These are phyloP conservation scores for Arxiozyma heterogenica DNA, from an alignment of 1,139 yeast species.

Conservation along the genomic window DNA sequence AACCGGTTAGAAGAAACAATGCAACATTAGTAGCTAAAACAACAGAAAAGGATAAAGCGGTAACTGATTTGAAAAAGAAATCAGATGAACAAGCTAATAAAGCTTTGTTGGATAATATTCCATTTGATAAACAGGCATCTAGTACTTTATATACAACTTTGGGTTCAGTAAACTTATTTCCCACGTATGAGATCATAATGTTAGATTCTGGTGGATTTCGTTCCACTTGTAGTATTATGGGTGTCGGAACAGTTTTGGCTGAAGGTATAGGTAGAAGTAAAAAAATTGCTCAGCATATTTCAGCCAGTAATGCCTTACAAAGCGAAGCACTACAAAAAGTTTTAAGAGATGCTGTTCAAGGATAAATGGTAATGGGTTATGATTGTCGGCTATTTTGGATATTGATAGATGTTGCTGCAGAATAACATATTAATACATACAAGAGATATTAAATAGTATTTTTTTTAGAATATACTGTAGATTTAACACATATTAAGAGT, in stretches of 20 bases:
- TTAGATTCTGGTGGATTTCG: conserved; percentile 5
- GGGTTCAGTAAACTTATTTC: conserved; percentile 10
- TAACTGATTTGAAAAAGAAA: neutral
- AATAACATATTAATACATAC: neutral
- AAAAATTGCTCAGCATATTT: conserved; percentile 12
- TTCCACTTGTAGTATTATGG: conserved; percentile 11
- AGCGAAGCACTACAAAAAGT: neutral
- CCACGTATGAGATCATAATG: conserved; percentile 9
- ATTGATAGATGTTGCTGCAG: neutral
- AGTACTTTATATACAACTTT: conserved; percentile 9
- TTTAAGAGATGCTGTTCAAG: neutral
- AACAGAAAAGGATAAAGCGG: neutral
- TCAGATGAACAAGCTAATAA: neutral
- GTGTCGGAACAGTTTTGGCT: conserved; percentile 10
- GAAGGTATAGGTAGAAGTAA: conserved; percentile 16
- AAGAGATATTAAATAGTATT: too few relatives aligned
- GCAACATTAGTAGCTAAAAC: neutral
- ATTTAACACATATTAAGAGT: too few relatives aligned
- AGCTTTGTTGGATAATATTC: neutral
- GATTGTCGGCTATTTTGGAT: neutral
- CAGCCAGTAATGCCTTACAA: conserved; percentile 4
- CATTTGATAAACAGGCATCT: conserved; percentile 8
- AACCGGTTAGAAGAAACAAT: neutral
- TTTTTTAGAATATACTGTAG: too few relatives aligned
- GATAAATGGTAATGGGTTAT: neutral